These are phyloP conservation scores for Laguncularia racemosa DNA, from an alignment of 345 rosid species.

Conservation along the genomic window DNA sequence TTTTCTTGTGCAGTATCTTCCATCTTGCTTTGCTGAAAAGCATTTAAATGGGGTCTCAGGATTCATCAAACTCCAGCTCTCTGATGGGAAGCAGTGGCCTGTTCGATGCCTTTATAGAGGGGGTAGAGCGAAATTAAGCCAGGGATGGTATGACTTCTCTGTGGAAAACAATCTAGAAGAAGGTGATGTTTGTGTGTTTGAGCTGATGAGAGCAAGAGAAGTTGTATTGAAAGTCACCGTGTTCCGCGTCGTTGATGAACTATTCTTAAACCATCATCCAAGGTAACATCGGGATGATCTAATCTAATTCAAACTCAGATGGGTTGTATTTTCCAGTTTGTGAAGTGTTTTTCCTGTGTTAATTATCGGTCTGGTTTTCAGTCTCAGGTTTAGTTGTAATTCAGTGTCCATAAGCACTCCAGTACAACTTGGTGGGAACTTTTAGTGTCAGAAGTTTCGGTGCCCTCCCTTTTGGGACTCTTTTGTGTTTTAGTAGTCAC, in stretches of 20 bases:
- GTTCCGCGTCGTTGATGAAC: slow-evolving; percentile 35
- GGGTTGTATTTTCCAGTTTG: background rate
- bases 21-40: slow-evolving; percentile 35
- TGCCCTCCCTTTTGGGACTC: slow-evolving; percentile 5
- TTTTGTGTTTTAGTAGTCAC: slow-evolving; percentile 5
- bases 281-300: slow-evolving; percentile 6
- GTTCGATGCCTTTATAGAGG: slow-evolving; percentile 31
- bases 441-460: slow-evolving; percentile 4
- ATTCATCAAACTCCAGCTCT: slow-evolving; percentile 29
- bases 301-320: background rate
- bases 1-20: slow-evolving; percentile 35
- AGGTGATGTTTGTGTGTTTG: slow-evolving; percentile 57
- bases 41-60: slow-evolving; percentile 29
- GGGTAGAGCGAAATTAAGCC: slow-evolving; percentile 29
- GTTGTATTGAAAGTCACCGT: slow-evolving; percentile 40
- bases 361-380: slow-evolving; percentile 5
- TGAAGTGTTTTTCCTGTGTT: background rate
- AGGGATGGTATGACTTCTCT: slow-evolving; percentile 52
- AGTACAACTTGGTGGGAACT: slow-evolving; percentile 7
- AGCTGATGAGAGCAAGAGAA: slow-evolving; percentile 31
- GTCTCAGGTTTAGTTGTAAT: slow-evolving; percentile 10
- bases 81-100: slow-evolving; percentile 39
- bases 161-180: slow-evolving; percentile 44
- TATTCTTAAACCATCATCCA: slow-evolving; percentile 5
- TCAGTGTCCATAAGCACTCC: slow-evolving; percentile 10